Conservation (phyloP, 2,329 filamentous ascomycete species). For the Talaromyces pinophilus region DNA sequence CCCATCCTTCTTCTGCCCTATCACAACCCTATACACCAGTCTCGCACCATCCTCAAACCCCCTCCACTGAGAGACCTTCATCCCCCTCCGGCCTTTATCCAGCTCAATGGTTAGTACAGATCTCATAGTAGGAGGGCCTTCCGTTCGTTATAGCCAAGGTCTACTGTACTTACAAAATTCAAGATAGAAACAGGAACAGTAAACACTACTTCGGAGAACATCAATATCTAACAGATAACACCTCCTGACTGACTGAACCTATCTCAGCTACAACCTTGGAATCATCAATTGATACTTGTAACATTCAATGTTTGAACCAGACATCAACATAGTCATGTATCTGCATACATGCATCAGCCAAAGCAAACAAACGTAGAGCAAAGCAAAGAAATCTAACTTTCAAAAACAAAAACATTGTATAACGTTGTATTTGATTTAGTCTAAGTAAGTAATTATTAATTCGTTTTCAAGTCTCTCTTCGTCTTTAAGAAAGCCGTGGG, state of each 20-base stretch:
- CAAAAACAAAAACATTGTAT: conserved; percentile 1
- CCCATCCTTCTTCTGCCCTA: neutral
- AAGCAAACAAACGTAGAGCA: neutral
- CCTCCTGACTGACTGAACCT: neutral
- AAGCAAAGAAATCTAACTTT: neutral
- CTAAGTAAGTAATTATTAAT: conserved; percentile 6
- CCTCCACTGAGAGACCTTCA: neutral
- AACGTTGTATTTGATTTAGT: conserved; percentile 4
- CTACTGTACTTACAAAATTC: no score
- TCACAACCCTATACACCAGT: neutral
- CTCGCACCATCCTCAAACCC: neutral
- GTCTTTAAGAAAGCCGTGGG: neutral
- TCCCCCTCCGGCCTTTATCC: neutral
- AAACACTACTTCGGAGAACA: neutral
- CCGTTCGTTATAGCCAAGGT: no score
- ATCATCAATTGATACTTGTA: neutral
- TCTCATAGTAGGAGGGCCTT: neutral
- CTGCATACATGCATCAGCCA: neutral
- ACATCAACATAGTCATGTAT: neutral
- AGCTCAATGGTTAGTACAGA: neutral
- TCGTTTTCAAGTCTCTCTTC: neutral
- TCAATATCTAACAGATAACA: neutral
- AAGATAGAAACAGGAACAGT: no score
- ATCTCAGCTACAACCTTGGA: neutral
- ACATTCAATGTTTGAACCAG: neutral